phyloP scores from a whole-genome alignment of 306 rosid genomes.

The Fragaria ananassa region DNA sequence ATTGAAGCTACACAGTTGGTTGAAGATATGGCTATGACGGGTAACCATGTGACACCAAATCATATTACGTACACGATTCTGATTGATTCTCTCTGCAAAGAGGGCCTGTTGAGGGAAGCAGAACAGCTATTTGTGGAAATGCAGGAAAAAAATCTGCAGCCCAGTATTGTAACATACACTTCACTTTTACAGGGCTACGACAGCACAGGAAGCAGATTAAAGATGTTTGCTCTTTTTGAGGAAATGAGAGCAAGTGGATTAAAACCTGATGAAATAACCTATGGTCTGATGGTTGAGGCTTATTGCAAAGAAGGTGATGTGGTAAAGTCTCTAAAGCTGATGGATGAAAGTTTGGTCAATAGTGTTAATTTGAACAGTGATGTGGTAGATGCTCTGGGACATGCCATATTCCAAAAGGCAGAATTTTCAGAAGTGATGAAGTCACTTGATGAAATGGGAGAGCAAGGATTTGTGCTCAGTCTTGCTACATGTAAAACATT shows the following conservation, averaged over 20 bases:
- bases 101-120: slow-evolving; percentile 33
- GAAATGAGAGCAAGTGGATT: slow-evolving; percentile 39
- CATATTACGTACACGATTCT: slow-evolving; percentile 37
- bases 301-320: slow-evolving; percentile 38
- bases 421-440: slow-evolving; percentile 11
- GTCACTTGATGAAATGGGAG: slow-evolving; percentile 34
- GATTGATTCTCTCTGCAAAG: slow-evolving; percentile 33
- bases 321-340: slow-evolving; percentile 29
- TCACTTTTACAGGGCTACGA: slow-evolving; percentile 39
- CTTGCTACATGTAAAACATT: slow-evolving; percentile 26
- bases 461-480: slow-evolving; percentile 26
- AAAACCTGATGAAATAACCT: slow-evolving; percentile 30
- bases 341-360: slow-evolving; percentile 31
- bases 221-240: slow-evolving; percentile 36
- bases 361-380: slow-evolving; percentile 18
- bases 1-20: slow-evolving; percentile 37
- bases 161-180: slow-evolving; percentile 29
- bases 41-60: slow-evolving; percentile 29
- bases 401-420: slow-evolving; percentile 27
- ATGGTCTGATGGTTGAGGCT: slow-evolving; percentile 30
- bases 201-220: slow-evolving; percentile 22
- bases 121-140: slow-evolving; percentile 41
- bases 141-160: slow-evolving; percentile 27
- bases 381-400: slow-evolving; percentile 21
- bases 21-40: slow-evolving; percentile 32